Evolutionary conservation across 1,139 yeast genomes (phyloP).

Genomic region (Yamadazyma sp.): DNA sequence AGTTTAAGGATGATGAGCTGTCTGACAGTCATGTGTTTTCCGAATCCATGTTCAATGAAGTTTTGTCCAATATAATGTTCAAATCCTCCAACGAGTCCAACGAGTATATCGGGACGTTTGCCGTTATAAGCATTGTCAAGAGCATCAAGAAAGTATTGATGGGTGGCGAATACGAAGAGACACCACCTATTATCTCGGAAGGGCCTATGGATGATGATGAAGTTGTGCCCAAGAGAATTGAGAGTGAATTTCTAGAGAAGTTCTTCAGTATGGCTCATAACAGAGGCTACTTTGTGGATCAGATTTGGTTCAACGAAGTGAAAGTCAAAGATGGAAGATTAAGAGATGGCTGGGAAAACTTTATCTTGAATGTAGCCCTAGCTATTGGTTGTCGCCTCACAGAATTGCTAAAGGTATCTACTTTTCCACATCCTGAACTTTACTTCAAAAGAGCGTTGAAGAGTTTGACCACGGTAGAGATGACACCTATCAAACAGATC

Average conservation of each 20-base stretch:
- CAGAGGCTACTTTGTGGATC: conserved; percentile 15
- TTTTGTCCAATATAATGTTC: conserved; percentile 13
- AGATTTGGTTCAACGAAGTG: conserved; percentile 12
- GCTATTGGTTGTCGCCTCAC: conserved; percentile 17
- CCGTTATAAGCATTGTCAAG: conserved; percentile 16
- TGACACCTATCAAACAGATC: conserved; percentile 13
- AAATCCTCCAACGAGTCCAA: conserved; percentile 9
- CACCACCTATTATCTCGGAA: conserved; percentile 10
- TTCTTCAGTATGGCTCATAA: conserved; percentile 18
- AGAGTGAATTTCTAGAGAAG: conserved; percentile 10
- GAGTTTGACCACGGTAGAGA: conserved; percentile 8
- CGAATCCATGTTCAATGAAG: conserved; percentile 11
- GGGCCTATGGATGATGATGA: conserved; percentile 6
- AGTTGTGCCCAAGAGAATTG: conserved; percentile 9
- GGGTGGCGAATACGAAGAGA: conserved; percentile 6
- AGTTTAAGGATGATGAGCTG: too few relatives aligned
- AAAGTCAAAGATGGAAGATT: background rate
- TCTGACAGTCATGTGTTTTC: conserved; percentile 1
- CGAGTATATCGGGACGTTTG: conserved; percentile 18
- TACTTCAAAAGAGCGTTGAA: conserved; percentile 15
- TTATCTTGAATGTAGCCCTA: conserved; percentile 13
- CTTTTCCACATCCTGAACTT: conserved; percentile 15
- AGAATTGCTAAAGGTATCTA: conserved; percentile 13
- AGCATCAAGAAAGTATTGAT: conserved; percentile 13
- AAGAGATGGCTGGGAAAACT: conserved; percentile 13